Evolutionary conservation across 108 stramenopile species (phyloP).

Genomic region (Cylindrotheca closterium): DNA sequence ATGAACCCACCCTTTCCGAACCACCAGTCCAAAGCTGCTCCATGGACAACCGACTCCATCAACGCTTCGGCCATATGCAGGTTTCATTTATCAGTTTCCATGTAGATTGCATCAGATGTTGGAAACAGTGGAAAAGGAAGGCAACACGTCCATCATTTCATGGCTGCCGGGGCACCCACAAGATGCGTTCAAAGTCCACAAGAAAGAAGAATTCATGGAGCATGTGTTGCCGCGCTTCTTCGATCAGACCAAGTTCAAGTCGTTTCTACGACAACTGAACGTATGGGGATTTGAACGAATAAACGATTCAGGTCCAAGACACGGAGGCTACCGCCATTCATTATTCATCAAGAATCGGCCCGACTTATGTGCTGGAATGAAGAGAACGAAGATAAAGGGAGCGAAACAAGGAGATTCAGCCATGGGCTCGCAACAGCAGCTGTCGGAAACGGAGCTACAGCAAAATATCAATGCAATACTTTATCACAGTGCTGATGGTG

Average conservation of each 20-base stretch:
- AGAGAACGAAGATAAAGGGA: not conserved
- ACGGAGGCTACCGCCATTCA: not conserved
- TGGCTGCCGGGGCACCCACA: conserved; percentile 56
- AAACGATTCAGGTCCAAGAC: conserved; percentile 9
- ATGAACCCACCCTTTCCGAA: too few species aligned
- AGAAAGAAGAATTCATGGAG: conserved; percentile 45
- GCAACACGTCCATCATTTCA: conserved; percentile 31
- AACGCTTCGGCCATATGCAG: too few species aligned
- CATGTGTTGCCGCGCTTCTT: conserved; percentile 70
- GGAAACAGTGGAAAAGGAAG: conserved; percentile 3
- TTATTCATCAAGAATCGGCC: not conserved
- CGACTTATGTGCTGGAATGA: not conserved
- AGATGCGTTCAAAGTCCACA: conserved; percentile 46
- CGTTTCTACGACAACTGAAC: conserved; percentile 55
- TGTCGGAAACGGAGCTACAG: too few species aligned
- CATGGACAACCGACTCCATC: too few species aligned
- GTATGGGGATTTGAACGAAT: conserved; percentile 50
- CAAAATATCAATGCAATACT: too few species aligned
- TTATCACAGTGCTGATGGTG: too few species aligned
- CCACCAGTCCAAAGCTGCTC: too few species aligned
- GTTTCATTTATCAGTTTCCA: conserved; percentile 10
- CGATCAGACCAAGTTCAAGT: conserved; percentile 53
- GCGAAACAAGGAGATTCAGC: not conserved
- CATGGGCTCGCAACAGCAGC: too few species aligned
- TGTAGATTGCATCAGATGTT: conserved; percentile 20